Base-by-base conservation (phyloP, 2,329 filamentous ascomycete genomes). In the Penicillium sp. region DNA sequence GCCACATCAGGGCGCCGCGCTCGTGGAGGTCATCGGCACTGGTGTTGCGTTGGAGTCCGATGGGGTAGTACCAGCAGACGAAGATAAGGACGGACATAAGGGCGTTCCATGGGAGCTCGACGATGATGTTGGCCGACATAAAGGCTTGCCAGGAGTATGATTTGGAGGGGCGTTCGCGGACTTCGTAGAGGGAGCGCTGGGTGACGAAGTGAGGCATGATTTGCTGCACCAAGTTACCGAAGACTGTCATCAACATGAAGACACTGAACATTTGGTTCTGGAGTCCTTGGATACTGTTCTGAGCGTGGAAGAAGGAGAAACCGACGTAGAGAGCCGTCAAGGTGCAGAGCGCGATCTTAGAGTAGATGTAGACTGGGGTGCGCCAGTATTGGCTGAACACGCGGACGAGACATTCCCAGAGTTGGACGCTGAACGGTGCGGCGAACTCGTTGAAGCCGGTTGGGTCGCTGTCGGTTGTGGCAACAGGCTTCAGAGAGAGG, bases 371-470 rank as follows among this genome's bases (percentile, higher is more conserved):
- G 5, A 87, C 83, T 0, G 92, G 92, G 0, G 87, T 92, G 59
- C 92, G 89, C 91, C 92, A 96, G 82, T 94, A 95, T 73, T 96
- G 91, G 70, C 92, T 84, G 79, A 94, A 94, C 27, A 94, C 88
- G 68, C 92, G 90, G 63, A 82, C 72, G 19, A 85, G 82, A 55
- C 91, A 89, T 68, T 87, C 81, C 55, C 75, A 77, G 41, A 93
- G 77, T 73, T 96, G 92, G 8, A 79, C 69, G 40, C 64, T 68
- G 70, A 95, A 91, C 0, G 89, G 84, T 5, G 90, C 89, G 4
- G 92, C 92, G 60, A 96, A 96, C 72, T 96, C 90, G 60, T 85
- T 83, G 75, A 87, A 90, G 62, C 78, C 79, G 15, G 82, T 79
- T 25, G 84, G 80, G 55, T 85, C 79, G 61, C 54, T 40, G 39